Base-by-base conservation (phyloP, 2,329 filamentous ascomycete species). In the Fusarium irregulare region DNA sequence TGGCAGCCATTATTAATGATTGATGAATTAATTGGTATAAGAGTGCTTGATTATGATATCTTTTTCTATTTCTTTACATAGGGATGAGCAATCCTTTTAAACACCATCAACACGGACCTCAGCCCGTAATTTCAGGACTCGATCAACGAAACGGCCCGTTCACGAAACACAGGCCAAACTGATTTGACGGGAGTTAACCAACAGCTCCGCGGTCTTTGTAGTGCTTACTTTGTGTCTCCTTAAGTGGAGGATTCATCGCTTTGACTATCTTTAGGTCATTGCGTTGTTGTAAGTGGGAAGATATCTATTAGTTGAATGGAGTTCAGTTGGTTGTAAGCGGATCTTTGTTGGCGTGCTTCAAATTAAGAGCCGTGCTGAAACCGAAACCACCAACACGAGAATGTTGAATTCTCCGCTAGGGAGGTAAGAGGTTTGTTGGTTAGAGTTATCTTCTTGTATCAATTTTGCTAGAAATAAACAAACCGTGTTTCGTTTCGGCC, bases 1-100 rank as follows among this genome's bases (percentile, higher is more conserved):
- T 75, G 61, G 72, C 25, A 25, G 63, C 50, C 78, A 79, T 78
- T 48, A 56, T 68, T 69, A 68, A 58, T 45, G 68, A 72, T 54
- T 55, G 50, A 53, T 20, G 42, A 41, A 59, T 54, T 42, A 32
- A 50, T 45, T n/a, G 27, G 25, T 46, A 27, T 10, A 27, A 54
- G 30, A 68, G 32, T 48, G 42, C 30, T 32, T 44, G 55, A 7
- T 45, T n/a, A 23, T 37, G 34, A 37, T 37, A 7, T 6, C 10
- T 12, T 44, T 13, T 25, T 57, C 28, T 44, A 47, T 21, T 46
- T 40, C 18, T 23, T 49, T 16, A 21, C 47, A 13, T 11, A 42
- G 64, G 57, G 59, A 50, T 16, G 8, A 40, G 23, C 60, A 56
- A 49, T 34, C 64, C 40, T 65, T 71, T 70, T 64, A 57, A 71